Percentiles rank a stretch among this genome's conserved stretches.
phyloP scores from a whole-genome alignment of 1,139 yeast species.

The Yamadazyma dendronema region DNA sequence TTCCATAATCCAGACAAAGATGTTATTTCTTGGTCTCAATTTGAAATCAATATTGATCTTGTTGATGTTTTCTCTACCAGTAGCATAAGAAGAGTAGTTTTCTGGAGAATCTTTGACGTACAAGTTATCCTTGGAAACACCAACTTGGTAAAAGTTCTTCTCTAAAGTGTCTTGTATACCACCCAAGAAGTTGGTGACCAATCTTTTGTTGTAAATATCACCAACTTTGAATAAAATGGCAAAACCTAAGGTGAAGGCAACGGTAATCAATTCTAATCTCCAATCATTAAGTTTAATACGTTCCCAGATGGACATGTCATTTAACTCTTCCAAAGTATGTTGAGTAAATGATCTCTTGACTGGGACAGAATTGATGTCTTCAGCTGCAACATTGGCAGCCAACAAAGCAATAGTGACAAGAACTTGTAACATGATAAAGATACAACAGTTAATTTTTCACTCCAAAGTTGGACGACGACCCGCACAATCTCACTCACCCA shows the following conservation, averaged over 20 bases:
- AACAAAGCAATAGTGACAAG: constrained; percentile 9
- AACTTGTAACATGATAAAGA: constrained; percentile 5
- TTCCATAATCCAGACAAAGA: constrained; percentile 63
- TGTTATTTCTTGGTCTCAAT: constrained; percentile 78
- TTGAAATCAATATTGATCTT: constrained; percentile 60
- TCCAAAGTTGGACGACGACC: constrained; percentile 1
- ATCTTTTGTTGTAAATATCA: constrained; percentile 51
- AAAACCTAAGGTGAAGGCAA: constrained; percentile 49
- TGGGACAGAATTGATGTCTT: constrained; percentile 3
- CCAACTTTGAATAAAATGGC: constrained; percentile 56
- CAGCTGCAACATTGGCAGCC: constrained; percentile 6
- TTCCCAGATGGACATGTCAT: constrained; percentile 46
- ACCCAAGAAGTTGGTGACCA: constrained; percentile 51
- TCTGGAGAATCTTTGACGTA: constrained; percentile 70
- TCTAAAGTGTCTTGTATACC: constrained; percentile 49
- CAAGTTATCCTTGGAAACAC: constrained; percentile 52
- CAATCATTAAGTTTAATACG: constrained; percentile 64
- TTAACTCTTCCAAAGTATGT: constrained; percentile 51
- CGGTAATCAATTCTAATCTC: constrained; percentile 64
- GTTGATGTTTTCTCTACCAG: constrained; percentile 81
- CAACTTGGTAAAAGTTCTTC: constrained; percentile 78
- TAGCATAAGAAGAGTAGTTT: constrained; percentile 74
- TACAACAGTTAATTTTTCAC: constrained; percentile 4
- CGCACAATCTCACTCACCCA: neutral
- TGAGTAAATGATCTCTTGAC: constrained; percentile 16